phyloP scores from a whole-genome alignment of 2,329 filamentous ascomycete genomes.

The Fusarium buharicum region DNA sequence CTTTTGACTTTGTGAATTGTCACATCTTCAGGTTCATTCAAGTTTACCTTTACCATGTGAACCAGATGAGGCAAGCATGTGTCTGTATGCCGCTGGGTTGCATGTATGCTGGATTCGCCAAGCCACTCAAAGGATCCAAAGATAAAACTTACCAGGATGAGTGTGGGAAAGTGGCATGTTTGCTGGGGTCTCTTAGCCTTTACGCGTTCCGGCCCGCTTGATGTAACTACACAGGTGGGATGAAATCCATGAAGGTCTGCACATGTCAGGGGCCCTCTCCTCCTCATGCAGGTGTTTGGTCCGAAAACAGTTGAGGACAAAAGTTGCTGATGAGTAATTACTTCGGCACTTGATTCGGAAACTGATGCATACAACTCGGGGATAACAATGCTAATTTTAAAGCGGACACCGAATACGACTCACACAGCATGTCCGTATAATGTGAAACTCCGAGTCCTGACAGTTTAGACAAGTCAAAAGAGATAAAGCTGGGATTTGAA shows the following conservation, averaged over 20 bases:
- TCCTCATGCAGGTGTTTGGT: background rate
- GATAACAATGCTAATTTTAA: no score
- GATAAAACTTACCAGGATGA: background rate
- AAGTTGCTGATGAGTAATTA: no score
- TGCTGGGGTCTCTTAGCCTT: background rate
- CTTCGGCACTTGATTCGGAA: no score
- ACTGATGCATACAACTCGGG: no score
- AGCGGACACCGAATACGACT: no score
- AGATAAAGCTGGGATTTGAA: no score
- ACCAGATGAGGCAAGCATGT: background rate
- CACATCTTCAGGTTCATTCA: background rate
- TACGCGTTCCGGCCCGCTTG: background rate
- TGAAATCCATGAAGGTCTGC: constrained; percentile 3
- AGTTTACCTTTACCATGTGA: background rate
- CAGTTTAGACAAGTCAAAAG: no score
- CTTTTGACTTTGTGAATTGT: background rate
- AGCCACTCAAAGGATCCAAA: background rate
- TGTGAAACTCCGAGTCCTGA: no score
- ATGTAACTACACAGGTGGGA: constrained; percentile 12
- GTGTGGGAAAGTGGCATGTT: constrained; percentile 6
- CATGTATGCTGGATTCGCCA: background rate
- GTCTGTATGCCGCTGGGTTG: no score
- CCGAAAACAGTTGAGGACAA: background rate
- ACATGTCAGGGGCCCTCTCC: constrained; percentile 3
- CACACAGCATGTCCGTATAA: no score